These are phyloP conservation scores for Tolypocladium tundrense DNA, from an alignment of 2,329 filamentous ascomycete species.

Conservation along the genomic window DNA sequence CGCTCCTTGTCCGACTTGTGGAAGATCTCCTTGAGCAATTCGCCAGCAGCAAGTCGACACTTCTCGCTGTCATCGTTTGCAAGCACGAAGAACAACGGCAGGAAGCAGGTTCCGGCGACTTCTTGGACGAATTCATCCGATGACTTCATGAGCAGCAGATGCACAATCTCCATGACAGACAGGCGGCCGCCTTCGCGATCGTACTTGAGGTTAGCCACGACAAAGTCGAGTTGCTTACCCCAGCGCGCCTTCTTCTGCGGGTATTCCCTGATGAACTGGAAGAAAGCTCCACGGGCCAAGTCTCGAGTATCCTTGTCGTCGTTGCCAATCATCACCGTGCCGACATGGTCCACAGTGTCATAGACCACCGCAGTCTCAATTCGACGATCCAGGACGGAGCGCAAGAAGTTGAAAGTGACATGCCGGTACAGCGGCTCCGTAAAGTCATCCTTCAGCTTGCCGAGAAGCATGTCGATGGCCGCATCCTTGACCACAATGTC, in stretches of 20 bases:
- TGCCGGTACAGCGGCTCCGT: constrained; percentile 89
- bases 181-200: constrained; percentile 78
- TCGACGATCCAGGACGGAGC: constrained; percentile 75
- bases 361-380: constrained; percentile 83
- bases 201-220: constrained; percentile 86
- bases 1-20: constrained; percentile 65
- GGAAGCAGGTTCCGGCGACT: constrained; percentile 69
- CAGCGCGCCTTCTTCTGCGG: constrained; percentile 85
- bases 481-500: constrained; percentile 69
- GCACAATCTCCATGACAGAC: constrained; percentile 86
- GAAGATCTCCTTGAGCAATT: constrained; percentile 73
- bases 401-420: constrained; percentile 87
- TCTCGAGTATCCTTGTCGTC: constrained; percentile 83
- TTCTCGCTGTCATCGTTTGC: constrained; percentile 81
- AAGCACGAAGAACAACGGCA: constrained; percentile 75
- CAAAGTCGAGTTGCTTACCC: constrained; percentile 78
- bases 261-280: constrained; percentile 91
- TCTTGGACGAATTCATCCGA: constrained; percentile 75
- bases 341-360: constrained; percentile 81
- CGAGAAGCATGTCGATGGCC: constrained; percentile 72
- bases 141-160: constrained; percentile 77
- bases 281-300: constrained; percentile 77
- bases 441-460: constrained; percentile 74
- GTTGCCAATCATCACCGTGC: constrained; percentile 91
- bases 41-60: constrained; percentile 72